phyloP scores from a whole-genome alignment of 306 rosid genomes.

The Prunus mira region DNA sequence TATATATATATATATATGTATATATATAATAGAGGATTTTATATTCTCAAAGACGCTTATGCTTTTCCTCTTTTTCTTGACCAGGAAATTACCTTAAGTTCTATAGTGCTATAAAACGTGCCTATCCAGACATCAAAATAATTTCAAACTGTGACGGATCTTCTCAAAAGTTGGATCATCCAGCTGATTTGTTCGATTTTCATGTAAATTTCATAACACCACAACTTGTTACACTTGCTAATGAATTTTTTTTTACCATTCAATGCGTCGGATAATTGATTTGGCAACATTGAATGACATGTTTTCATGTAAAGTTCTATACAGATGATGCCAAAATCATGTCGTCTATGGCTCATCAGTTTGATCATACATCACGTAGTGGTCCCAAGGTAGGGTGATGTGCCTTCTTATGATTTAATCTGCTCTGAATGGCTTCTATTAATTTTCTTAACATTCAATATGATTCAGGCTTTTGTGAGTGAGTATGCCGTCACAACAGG shows the following conservation, averaged over 20 bases:
- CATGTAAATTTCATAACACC: constrained; percentile 55
- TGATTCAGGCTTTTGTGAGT: constrained; percentile 86
- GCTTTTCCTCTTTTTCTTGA: constrained; percentile 6
- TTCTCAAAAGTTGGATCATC: constrained; percentile 65
- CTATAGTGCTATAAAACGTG: constrained; percentile 52
- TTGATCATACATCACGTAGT: constrained; percentile 49
- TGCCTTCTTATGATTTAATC: constrained; percentile 12
- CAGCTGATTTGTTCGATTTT: constrained; percentile 82
- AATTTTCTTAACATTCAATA: constrained; percentile 14
- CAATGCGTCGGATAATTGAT: not conserved
- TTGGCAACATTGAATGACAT: not conserved
- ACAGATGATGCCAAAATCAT: constrained; percentile 42
- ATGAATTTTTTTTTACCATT: not conserved
- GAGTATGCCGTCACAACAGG: constrained; percentile 88
- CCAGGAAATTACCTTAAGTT: constrained; percentile 76
- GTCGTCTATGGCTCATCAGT: constrained; percentile 55
- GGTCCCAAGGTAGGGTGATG: constrained; percentile 51
- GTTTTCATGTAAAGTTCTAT: no score
- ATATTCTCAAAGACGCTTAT: not conserved
- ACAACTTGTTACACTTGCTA: constrained; percentile 8
- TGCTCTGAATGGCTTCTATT: not conserved
- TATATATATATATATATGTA: no score
- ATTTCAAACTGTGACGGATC: constrained; percentile 91
- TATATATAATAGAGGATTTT: not conserved
- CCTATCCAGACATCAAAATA: constrained; percentile 81